Evolutionary conservation across 2,329 filamentous ascomycete genomes (phyloP), one percentile per base, ranked within the genome.

Genomic region (Colletotrichum orbiculare): DNA sequence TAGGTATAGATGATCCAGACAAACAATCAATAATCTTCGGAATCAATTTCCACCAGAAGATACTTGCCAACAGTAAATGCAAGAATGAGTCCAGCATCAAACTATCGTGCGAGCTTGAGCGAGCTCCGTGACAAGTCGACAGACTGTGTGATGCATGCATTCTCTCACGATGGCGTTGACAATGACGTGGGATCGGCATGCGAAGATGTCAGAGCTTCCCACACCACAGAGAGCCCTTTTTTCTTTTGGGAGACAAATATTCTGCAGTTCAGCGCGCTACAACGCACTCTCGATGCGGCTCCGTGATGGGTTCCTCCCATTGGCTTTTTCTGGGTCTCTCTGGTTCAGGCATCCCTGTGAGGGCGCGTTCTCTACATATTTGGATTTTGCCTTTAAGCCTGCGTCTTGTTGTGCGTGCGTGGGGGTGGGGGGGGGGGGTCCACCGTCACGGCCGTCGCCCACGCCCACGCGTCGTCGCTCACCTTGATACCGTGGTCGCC

Each of bases 171-270:
- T 41, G 52, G 34, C 42, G 52, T 33, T 57, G 46, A 66, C 48
- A n/a, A 65, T 66, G 63, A 66, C 53, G 63, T 49, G 45, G 15
- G 53, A 49, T 63, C 42, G 43, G 59, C 59, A 63, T 63, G 59
- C 62, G 58, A 56, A 53, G 12, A 66, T 56, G 58, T 41, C 37
- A 63, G 42, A 43, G 48, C 47, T 54, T 63, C 42, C 52, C 33
- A 48, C 41, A 25, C 10, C 17, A 15, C 45, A 48, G 41, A 39
- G 25, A 34, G 4, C 25, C 25, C 25, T 25, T 25, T 4, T 25
- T n/a, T 42, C 11, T 15, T 53, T 56, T 38, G 3, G 17, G 58
- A 49, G 59, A 66, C 58, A 52, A 46, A 46, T n/a, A 38, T 48
- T 25, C 41, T 53, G 47, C 57, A 47, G 17, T 42, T 41, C 25